Conservation (phyloP, 352 stramenopile genomes). For the Globisporangium nodosum region DNA sequence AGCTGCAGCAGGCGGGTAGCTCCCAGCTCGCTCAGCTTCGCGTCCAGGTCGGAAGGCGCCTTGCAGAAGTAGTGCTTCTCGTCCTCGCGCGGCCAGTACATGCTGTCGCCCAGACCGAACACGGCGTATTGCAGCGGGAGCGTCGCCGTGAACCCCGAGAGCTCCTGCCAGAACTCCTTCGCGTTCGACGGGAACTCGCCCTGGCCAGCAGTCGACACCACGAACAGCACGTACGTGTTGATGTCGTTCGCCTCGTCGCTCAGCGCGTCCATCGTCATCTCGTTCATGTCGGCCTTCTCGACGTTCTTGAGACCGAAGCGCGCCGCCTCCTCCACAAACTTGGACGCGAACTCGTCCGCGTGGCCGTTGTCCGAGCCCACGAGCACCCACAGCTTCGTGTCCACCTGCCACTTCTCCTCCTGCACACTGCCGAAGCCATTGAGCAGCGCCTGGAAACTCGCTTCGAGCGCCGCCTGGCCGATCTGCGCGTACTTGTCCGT, state of each 20-base stretch:
- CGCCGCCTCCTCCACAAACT: conserved; percentile 64
- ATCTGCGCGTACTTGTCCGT: conserved; percentile 73
- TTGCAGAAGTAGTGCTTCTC: conserved; percentile 87
- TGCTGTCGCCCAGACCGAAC: conserved; percentile 72
- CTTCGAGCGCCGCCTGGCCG: conserved; percentile 75
- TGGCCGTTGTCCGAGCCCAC: conserved; percentile 76
- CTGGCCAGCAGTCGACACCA: conserved; percentile 76
- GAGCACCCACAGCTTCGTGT: conserved; percentile 73
- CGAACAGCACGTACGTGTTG: conserved; percentile 69
- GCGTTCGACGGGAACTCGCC: conserved; percentile 74
- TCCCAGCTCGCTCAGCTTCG: conserved; percentile 68
- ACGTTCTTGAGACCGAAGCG: conserved; percentile 69
- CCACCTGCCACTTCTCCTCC: conserved; percentile 51
- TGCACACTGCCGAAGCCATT: conserved; percentile 49
- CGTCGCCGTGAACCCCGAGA: conserved; percentile 50
- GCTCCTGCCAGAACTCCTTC: conserved; percentile 77
- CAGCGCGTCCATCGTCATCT: conserved; percentile 66
- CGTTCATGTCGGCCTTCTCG: conserved; percentile 83
- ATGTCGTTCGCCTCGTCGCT: conserved; percentile 64
- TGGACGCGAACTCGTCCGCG: conserved; percentile 63
- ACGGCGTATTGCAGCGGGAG: conserved; percentile 72
- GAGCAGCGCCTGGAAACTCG: conserved; percentile 75
- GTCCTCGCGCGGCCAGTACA: conserved; percentile 80
- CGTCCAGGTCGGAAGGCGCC: conserved; percentile 56
- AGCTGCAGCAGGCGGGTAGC: conserved; percentile 50